These are phyloP conservation scores for Sicyos edulis DNA, from an alignment of 306 rosid species.

Conservation along the genomic window DNA sequence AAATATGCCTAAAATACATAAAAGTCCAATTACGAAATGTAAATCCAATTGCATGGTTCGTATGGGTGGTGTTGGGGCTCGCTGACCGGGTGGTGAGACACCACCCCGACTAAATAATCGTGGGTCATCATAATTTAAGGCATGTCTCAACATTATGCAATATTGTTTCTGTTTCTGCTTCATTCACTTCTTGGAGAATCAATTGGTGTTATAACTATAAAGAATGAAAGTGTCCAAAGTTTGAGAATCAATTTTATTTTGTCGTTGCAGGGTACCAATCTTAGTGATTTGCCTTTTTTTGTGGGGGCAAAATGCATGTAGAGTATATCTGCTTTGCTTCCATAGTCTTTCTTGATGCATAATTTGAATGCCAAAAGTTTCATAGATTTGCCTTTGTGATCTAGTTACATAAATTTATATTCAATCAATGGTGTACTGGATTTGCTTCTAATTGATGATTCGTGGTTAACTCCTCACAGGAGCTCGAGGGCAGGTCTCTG, in stretches of 20 bases:
- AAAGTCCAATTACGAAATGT: too few species aligned
- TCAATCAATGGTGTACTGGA: not conserved
- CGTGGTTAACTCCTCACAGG: conserved; percentile 33
- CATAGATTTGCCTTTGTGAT: not conserved
- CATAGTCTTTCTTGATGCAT: not conserved
- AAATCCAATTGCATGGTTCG: too few species aligned
- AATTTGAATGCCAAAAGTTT: not conserved
- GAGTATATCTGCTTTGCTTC: not conserved
- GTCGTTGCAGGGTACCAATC: not conserved
- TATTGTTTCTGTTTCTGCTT: not conserved
- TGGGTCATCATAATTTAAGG: too few species aligned
- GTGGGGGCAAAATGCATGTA: too few species aligned
- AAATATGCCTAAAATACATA: too few species aligned
- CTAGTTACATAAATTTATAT: not conserved
- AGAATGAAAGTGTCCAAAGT: too few species aligned
- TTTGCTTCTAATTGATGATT: conserved; percentile 20
- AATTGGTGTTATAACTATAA: not conserved
- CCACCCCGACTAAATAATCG: too few species aligned
- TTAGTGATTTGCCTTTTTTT: too few species aligned
- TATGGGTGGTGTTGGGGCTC: too few species aligned
- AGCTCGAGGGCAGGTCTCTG: conserved; percentile 69
- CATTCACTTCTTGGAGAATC: not conserved
- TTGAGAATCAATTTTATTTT: too few species aligned
- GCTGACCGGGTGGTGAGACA: too few species aligned
- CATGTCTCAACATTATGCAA: too few species aligned